Conservation (phyloP, 2,329 filamentous ascomycete species). For the Pyricularia pennisetigena region DNA sequence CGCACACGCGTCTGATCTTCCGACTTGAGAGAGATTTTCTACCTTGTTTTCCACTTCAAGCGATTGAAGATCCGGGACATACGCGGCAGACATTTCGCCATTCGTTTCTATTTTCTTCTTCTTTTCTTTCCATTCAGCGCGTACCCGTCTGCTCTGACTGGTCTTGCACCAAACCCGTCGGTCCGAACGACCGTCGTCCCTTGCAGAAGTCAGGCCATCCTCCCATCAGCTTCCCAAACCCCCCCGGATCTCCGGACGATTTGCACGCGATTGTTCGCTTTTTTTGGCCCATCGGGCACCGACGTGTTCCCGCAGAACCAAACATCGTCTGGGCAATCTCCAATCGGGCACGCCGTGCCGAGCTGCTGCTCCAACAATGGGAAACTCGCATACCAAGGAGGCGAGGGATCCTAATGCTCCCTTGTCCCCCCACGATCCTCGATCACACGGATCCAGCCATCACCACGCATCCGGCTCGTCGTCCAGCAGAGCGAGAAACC, state of each 20-base stretch:
- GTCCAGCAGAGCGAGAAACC: conserved; percentile 16
- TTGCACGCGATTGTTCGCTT: neutral
- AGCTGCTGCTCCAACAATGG: conserved; percentile 15
- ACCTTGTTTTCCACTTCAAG: neutral
- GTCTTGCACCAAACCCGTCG: neutral
- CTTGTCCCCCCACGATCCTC: conserved; percentile 9
- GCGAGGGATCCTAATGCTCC: conserved; percentile 18
- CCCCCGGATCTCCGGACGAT: neutral
- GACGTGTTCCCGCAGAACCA: neutral
- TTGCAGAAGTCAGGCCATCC: neutral
- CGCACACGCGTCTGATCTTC: neutral
- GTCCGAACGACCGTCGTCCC: neutral
- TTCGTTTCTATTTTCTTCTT: neutral
- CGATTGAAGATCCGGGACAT: neutral
- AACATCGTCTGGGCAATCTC: neutral
- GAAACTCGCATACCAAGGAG: conserved; percentile 25
- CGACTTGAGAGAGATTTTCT: neutral
- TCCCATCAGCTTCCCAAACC: neutral
- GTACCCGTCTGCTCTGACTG: neutral
- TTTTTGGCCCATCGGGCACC: neutral
- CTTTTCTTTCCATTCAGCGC: neutral
- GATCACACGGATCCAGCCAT: neutral
- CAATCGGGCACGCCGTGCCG: neutral
- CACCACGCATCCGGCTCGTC: conserved; percentile 3
- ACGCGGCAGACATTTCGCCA: neutral